A percentile compares a stretch with the other conserved stretches of the same genome.
Conservation (phyloP, 768 basidiomycete species). For the Kwoniella bestiolae region DNA sequence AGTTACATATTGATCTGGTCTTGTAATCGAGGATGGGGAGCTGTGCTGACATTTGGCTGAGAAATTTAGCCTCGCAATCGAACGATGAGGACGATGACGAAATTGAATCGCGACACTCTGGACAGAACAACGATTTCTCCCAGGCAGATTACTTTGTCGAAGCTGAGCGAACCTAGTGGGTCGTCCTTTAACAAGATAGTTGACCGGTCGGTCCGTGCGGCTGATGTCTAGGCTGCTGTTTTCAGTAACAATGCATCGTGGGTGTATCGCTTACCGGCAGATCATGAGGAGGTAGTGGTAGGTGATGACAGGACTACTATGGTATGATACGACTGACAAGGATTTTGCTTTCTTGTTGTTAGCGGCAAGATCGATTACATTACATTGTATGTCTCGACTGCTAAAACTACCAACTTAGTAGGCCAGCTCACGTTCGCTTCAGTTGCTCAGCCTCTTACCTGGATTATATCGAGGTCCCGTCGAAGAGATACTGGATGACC, state of each 20-base stretch:
- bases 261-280: conserved; percentile 25
- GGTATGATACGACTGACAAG: neutral
- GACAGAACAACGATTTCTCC: neutral
- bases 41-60: neutral
- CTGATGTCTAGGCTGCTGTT: neutral
- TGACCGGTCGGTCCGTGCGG: neutral
- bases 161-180: conserved; percentile 19
- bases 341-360: neutral
- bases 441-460: conserved; percentile 16
- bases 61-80: neutral
- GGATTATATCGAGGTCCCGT: conserved; percentile 30
- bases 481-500: conserved; percentile 15
- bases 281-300: conserved; percentile 28
- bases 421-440: neutral
- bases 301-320: neutral
- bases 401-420: neutral
- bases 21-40: too few relatives aligned
- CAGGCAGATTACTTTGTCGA: conserved; percentile 20
- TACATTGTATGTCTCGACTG: conserved; percentile 15
- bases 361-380: conserved; percentile 27
- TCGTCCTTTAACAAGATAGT: neutral
- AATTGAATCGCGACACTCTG: conserved; percentile 16
- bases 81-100: neutral
- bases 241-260: conserved; percentile 23
- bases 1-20: too few relatives aligned